These are phyloP conservation scores for Tolypocladium nubicola DNA, from an alignment of 2,329 filamentous ascomycete genomes.

Conservation along the genomic window DNA sequence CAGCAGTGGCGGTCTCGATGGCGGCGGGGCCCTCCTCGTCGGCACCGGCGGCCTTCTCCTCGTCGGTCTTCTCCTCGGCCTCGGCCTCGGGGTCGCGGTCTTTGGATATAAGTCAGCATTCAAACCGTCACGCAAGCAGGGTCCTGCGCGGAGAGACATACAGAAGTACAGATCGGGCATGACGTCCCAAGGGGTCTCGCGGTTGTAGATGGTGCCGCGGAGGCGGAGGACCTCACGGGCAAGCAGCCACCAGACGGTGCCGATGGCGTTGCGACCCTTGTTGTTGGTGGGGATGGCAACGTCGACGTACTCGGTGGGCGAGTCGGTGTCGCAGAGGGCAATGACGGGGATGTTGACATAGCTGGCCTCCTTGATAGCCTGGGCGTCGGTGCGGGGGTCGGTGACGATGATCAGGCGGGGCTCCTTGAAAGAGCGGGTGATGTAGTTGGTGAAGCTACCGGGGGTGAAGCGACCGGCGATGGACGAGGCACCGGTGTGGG, in stretches of 20 bases:
- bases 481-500: constrained; percentile 94
- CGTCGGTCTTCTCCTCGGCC: constrained; percentile 94
- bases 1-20: constrained; percentile 68
- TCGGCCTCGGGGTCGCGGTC: constrained; percentile 98
- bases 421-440: constrained; percentile 99
- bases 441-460: constrained; percentile 99
- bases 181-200: constrained; percentile 96
- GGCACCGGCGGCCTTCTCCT: constrained; percentile 79
- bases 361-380: constrained; percentile 99
- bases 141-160: constrained; percentile 28
- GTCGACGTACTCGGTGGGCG: constrained; percentile 98
- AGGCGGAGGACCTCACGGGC: constrained; percentile 99
- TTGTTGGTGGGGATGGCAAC: constrained; percentile 99
- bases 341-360: constrained; percentile 99
- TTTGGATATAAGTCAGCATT: constrained; percentile 17
- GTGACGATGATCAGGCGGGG: constrained; percentile 98
- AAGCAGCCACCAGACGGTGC: constrained; percentile 98
- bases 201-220: constrained; percentile 89
- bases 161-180: constrained; percentile 99
- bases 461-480: constrained; percentile 99
- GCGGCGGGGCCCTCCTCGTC: constrained; percentile 76
- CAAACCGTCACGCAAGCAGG: neutral
- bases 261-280: constrained; percentile 99
- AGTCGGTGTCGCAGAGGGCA: constrained; percentile 97
- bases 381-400: constrained; percentile 97